Conservation (phyloP, 2,329 filamentous ascomycete genomes). For the Didymella glomerata region DNA sequence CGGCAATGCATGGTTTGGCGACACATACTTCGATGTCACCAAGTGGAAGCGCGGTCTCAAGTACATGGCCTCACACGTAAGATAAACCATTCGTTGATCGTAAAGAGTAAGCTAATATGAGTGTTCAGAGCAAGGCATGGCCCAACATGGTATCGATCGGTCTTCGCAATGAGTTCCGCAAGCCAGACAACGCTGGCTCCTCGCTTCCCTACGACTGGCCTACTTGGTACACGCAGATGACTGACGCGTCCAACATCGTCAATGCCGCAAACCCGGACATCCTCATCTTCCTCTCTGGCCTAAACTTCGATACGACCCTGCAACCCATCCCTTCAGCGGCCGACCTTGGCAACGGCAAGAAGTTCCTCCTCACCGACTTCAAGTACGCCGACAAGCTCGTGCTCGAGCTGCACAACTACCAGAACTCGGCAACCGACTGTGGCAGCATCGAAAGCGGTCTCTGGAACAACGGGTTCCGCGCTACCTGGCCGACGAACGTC, state of each 20-base stretch:
- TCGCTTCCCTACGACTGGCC: slow-evolving; percentile 63
- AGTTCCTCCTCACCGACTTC: slow-evolving; percentile 60
- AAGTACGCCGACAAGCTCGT: slow-evolving; percentile 64
- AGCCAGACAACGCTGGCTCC: slow-evolving; percentile 37
- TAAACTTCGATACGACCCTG: slow-evolving; percentile 65
- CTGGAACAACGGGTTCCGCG: slow-evolving; percentile 63
- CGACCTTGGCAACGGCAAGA: slow-evolving; percentile 59
- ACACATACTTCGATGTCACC: slow-evolving; percentile 63
- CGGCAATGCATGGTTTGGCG: slow-evolving; percentile 69
- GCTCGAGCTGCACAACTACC: slow-evolving; percentile 69
- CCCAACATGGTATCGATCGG: slow-evolving; percentile 64
- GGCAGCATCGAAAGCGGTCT: slow-evolving; percentile 57
- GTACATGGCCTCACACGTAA: slow-evolving; percentile 68
- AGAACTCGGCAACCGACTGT: slow-evolving; percentile 61
- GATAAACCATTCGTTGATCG: not conserved
- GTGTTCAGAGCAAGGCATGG: slow-evolving; percentile 48
- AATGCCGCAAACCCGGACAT: slow-evolving; percentile 61
- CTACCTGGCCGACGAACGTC: slow-evolving; percentile 54
- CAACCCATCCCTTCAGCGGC: slow-evolving; percentile 61
- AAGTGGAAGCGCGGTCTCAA: slow-evolving; percentile 69
- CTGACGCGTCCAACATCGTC: slow-evolving; percentile 60
- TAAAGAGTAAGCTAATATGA: not conserved
- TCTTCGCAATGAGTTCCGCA: slow-evolving; percentile 63
- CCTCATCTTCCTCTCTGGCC: slow-evolving; percentile 67
- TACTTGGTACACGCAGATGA: slow-evolving; percentile 62